Evolutionary conservation across 805 yeast genomes (phyloP).

Genomic region (Torulaspora gathmanii): DNA sequence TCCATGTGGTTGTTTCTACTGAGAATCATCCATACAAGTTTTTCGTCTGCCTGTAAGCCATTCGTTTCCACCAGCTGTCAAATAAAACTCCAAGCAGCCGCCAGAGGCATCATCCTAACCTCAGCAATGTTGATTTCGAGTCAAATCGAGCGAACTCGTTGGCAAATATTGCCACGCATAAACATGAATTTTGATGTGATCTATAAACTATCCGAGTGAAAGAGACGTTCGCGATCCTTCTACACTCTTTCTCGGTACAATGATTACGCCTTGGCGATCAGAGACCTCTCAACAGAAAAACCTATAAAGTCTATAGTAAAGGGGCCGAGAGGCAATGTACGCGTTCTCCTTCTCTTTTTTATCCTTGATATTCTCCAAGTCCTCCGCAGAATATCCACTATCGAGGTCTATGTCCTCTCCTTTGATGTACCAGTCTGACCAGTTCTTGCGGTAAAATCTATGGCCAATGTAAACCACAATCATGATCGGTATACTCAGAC

Average conservation of each 20-base stretch:
- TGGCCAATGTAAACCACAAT: constrained; percentile 43
- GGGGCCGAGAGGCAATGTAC: constrained; percentile 28
- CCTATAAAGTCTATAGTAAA: constrained; percentile 33
- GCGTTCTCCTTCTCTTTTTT: constrained; percentile 30
- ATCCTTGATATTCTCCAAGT: constrained; percentile 43
- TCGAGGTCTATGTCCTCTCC: constrained; percentile 51
- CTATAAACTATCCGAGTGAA: too few species aligned
- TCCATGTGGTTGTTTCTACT: too few species aligned
- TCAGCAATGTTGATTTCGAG: too few species aligned
- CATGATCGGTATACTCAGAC: constrained; percentile 46
- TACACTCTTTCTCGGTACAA: neutral
- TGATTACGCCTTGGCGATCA: neutral
- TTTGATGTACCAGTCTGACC: constrained; percentile 35
- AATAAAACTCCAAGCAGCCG: too few species aligned
- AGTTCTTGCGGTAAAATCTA: constrained; percentile 40
- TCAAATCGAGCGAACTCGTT: too few species aligned
- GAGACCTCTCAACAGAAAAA: constrained; percentile 32
- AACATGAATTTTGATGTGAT: too few species aligned
- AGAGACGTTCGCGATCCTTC: too few species aligned
- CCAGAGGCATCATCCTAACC: too few species aligned
- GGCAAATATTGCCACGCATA: too few species aligned
- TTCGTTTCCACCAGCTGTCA: too few species aligned
- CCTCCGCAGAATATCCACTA: constrained; percentile 49
- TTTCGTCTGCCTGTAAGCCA: too few species aligned
- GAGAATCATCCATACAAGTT: too few species aligned